Evolutionary conservation across 2,329 filamentous ascomycete genomes (phyloP).

Genomic region (Beauveria caledonica): DNA sequence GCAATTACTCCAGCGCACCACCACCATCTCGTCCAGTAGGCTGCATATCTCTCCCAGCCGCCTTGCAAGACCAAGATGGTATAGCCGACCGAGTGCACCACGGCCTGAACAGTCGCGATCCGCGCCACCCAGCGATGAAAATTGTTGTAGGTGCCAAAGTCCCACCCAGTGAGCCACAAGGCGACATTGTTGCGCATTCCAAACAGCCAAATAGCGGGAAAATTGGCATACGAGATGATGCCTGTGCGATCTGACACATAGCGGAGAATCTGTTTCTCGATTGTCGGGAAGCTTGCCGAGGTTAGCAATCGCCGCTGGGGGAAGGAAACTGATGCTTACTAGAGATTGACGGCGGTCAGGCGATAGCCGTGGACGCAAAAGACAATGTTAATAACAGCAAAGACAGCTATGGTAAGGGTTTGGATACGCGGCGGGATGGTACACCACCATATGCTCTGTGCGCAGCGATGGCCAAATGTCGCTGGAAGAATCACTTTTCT

Average conservation of each 20-base stretch:
- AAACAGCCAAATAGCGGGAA: conserved; percentile 59
- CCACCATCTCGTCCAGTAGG: conserved; percentile 35
- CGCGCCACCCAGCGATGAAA: conserved; percentile 62
- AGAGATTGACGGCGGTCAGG: conserved; percentile 30
- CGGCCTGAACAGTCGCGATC: conserved; percentile 51
- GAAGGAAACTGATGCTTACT: conserved; percentile 22
- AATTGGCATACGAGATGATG: conserved; percentile 54
- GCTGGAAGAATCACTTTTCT: conserved; percentile 30
- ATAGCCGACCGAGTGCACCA: conserved; percentile 56
- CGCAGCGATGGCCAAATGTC: conserved; percentile 34
- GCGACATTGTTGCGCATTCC: conserved; percentile 58
- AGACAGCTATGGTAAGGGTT: conserved; percentile 29
- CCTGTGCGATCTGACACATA: conserved; percentile 57
- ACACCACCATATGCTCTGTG: conserved; percentile 36
- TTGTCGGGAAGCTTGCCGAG: conserved; percentile 26
- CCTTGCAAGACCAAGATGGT: conserved; percentile 37
- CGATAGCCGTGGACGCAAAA: conserved; percentile 30
- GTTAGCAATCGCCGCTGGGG: neutral
- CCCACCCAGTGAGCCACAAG: conserved; percentile 61
- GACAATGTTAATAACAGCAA: conserved; percentile 30
- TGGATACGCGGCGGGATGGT: conserved; percentile 38
- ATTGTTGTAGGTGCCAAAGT: conserved; percentile 56
- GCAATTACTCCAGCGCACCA: conserved; percentile 43
- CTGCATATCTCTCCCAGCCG: conserved; percentile 26
- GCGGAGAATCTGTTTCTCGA: conserved; percentile 33